Evolutionary conservation across 192 early-diverging fungal genomes (phyloP).

Genomic region (Coemansia sp.): DNA sequence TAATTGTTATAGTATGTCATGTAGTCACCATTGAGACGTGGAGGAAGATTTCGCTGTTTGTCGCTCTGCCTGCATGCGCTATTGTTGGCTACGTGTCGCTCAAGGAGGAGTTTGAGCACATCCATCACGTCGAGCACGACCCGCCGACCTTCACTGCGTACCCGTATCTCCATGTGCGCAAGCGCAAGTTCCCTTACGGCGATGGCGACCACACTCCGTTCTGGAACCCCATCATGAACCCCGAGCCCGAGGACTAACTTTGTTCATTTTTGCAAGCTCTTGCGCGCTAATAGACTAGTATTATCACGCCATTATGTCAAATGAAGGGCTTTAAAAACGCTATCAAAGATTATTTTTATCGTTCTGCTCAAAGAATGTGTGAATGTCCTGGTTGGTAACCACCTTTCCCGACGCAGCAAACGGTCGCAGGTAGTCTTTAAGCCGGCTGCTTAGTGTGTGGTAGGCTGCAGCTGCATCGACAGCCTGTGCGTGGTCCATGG

Average conservation of each 20-base stretch:
- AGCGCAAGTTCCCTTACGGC: conserved; percentile 50
- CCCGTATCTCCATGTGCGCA: conserved; percentile 48
- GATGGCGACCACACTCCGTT: conserved; percentile 51
- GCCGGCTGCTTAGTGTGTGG: conserved; percentile 61
- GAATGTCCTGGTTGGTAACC: conserved; percentile 71
- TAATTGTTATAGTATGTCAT: too few species aligned
- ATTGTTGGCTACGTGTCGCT: conserved; percentile 39
- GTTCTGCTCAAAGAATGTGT: conserved; percentile 64
- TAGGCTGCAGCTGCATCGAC: conserved; percentile 79
- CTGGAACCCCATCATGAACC: conserved; percentile 51
- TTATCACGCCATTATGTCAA: background rate
- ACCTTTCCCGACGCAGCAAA: conserved; percentile 74
- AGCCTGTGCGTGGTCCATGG: conserved; percentile 70
- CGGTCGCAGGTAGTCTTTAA: conserved; percentile 65
- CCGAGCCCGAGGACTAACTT: conserved; percentile 46
- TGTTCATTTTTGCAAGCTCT: background rate
- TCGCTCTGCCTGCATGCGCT: conserved; percentile 33
- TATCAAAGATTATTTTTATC: background rate
- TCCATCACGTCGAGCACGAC: conserved; percentile 53
- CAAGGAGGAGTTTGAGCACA: conserved; percentile 49
- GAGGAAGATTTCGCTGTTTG: conserved; percentile 48
- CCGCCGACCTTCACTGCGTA: conserved; percentile 44
- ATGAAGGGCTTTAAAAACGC: too few species aligned
- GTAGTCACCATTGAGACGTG: conserved; percentile 42
- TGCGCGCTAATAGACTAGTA: too few species aligned